Percentiles rank a stretch among this genome's conserved stretches.
Evolutionary conservation across 257 asterid species (phyloP).

Genomic region (Coffea eugenioides): DNA sequence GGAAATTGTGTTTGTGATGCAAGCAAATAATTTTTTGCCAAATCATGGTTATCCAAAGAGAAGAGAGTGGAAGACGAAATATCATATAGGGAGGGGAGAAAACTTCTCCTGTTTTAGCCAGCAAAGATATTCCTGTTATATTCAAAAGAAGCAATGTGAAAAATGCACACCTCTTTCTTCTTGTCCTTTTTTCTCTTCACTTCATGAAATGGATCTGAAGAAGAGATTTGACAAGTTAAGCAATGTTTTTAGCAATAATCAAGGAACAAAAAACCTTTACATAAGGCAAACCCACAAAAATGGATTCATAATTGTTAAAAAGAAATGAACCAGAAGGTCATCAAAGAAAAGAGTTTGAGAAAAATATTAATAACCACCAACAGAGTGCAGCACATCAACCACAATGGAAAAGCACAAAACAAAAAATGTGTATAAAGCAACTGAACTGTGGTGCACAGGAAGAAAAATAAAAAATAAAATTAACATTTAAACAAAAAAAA

Average conservation of each 20-base stretch:
- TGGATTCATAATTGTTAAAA: no score
- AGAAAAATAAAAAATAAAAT: background rate
- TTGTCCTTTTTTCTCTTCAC: conserved; percentile 86
- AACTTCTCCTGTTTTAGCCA: background rate
- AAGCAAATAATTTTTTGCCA: no score
- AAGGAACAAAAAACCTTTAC: background rate
- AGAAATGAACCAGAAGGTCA: background rate
- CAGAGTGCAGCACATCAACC: background rate
- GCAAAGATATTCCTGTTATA: background rate
- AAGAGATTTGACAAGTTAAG: conserved; percentile 13
- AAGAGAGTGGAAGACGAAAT: background rate
- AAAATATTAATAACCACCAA: background rate
- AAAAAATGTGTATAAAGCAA: background rate
- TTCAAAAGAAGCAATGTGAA: conserved; percentile 7
- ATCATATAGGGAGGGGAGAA: background rate
- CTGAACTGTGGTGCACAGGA: background rate
- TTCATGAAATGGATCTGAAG: conserved; percentile 91
- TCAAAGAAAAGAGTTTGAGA: background rate
- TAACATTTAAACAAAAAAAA: background rate
- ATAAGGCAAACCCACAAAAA: background rate
- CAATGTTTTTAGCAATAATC: background rate
- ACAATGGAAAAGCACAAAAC: background rate
- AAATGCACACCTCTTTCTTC: conserved; percentile 64
- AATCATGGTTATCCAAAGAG: background rate
- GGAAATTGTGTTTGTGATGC: no score